Base-by-base conservation (phyloP, 352 stramenopile genomes). In the Aphanomyces euteiches region DNA sequence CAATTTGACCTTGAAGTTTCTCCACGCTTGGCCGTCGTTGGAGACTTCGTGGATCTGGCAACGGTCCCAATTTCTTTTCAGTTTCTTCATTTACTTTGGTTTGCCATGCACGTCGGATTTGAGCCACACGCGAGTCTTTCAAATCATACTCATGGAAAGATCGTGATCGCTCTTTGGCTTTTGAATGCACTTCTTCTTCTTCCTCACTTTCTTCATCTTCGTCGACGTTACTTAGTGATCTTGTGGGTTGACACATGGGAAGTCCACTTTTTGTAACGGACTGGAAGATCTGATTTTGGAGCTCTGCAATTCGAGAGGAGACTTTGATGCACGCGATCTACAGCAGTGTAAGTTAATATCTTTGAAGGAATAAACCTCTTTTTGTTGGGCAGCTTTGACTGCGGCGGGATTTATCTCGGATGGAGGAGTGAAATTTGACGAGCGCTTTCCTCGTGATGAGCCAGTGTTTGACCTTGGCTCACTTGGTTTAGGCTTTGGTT, bases 271-370 rank as follows among this genome's bases (percentile, higher is more conserved):
- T 37, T 17, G 60, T 54, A 3, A 37, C 47, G 43, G n/a, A 41
- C 37, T 67, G 60, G 28, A 67, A 67, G 21, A 67, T 67, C 34
- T 67, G 60, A 21, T 56, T 67, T 21, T 67, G 60, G 54, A 67
- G 60, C 60, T 67, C 60, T 63, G 60, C 60, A 57, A 67, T 67
- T 8, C 60, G 60, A 15, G 37, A 67, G 4, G 60, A 67, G 17
- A 67, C 60, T 57, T 67, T 67, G 28, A 67, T 67, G 60, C 60
- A 67, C 37, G 60, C 60, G 36, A 67, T 67, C 60, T 67, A 66
- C 19, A 39, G 4, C 8, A 60, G 19, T 54, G 47, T 54, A 19
- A 54, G 28, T 34, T 19, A 60, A 60, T 1, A 10, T 60, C 54
- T 41, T 34, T 60, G 10, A 60, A 43, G 1, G 19, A 60, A 60